Evolutionary conservation across 2,329 filamentous ascomycete genomes (phyloP), one percentile per base, ranked within the genome.

Genomic region (Cordyceps javanica): DNA sequence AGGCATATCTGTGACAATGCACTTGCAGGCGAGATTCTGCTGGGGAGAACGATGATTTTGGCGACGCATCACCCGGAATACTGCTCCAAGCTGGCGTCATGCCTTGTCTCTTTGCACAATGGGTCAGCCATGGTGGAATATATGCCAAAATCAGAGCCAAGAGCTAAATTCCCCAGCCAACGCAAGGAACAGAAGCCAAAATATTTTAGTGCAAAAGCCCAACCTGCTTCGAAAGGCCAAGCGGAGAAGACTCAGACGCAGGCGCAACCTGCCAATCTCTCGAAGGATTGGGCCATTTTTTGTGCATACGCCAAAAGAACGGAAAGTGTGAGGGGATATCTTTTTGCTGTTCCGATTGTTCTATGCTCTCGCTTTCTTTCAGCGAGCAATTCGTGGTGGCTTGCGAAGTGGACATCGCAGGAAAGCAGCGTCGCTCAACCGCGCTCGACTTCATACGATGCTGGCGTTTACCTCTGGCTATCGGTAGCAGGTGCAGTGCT

Each of bases 41-140:
- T 26, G 23, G 60, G 56, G 6, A 60, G 60, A 14, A 61, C 59
- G 14, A 46, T 54, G n/a, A 60, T 61, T 23, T n/a, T 61, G 14
- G 55, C 60, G 8, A 61, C 60, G 9, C 60, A 61, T 25, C 60
- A 60, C 30, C 58, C 58, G 30, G 58, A 60, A 19, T 49, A 57
- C 16, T 60, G 58, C 36, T 44, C 55, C n/a, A 16, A 16, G 32
- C 23, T 44, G 16, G 19, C 58, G n/a, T 26, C 41, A 6, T 60
- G 45, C 25, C 25, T 54, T 3, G 49, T 60, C 25, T 41, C 28
- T 6, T n/a, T 60, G 19, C 21, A 50, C n/a, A 34, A 57, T 16
- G 58, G 58, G 9, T 32, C 41, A n/a, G 58, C 55, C n/a, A 46
- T 38, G 2, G 19, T 21, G 2, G 23, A 48, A 5, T 23, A 21